A percentile compares a stretch with the other conserved stretches of the same genome.
These are phyloP conservation scores for Alternaria infectoria DNA, from an alignment of 2,329 filamentous ascomycete genomes.

Conservation along the genomic window DNA sequence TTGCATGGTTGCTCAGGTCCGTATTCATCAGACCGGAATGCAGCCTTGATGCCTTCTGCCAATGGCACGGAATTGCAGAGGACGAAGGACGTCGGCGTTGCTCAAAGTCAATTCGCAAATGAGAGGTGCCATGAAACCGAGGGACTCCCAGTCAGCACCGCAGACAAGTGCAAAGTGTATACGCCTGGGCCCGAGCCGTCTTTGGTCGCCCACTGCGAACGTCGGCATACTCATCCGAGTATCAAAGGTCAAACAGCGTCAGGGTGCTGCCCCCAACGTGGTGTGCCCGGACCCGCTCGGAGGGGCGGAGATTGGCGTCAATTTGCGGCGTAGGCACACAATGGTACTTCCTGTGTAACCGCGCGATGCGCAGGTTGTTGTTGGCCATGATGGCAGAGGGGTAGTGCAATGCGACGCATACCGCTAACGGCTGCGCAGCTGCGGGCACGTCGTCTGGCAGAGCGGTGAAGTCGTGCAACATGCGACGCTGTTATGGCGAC, in stretches of 20 bases:
- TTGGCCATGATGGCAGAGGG: neutral
- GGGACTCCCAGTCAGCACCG: neutral
- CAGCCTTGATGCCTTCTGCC: constrained; percentile 1
- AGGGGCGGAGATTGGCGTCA: neutral
- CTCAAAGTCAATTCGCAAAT: constrained; percentile 4
- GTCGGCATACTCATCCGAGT: constrained; percentile 13
- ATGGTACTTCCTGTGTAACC: constrained; percentile 8
- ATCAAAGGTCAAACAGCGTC: constrained; percentile 4
- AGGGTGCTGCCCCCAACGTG: constrained; percentile 12
- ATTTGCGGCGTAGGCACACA: constrained; percentile 6
- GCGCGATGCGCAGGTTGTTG: constrained; percentile 16
- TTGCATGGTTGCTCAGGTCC: neutral
- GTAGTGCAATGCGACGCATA: constrained; percentile 1
- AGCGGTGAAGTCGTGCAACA: constrained; percentile 21
- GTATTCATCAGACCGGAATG: constrained; percentile 4
- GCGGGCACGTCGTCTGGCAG: neutral
- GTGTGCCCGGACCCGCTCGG: constrained; percentile 11
- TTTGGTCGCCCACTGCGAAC: neutral
- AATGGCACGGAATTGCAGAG: constrained; percentile 5
- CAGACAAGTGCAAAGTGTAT: neutral
- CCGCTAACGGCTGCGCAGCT: constrained; percentile 1
- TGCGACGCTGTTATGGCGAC: neutral
- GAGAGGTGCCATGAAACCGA: neutral
- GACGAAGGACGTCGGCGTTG: constrained; percentile 1
- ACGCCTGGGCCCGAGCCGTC: neutral